Evolutionary conservation across 331 rosid species (phyloP).

Genomic region (Acacia pycnantha): DNA sequence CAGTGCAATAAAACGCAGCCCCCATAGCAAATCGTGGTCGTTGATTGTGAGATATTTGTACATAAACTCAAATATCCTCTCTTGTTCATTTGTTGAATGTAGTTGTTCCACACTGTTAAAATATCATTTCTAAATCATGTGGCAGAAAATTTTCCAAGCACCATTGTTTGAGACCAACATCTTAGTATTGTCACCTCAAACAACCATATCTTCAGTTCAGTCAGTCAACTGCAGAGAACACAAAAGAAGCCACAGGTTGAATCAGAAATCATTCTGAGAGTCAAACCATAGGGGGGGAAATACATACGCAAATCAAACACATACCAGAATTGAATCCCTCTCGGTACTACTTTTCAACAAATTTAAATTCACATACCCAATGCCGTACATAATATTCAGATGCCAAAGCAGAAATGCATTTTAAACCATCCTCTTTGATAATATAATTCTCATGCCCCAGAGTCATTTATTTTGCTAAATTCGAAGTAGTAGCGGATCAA

Average conservation of each 20-base stretch:
- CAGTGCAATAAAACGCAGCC: neutral
- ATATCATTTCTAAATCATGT: constrained; percentile 36
- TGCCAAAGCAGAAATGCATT: constrained; percentile 5
- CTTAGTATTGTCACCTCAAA: constrained; percentile 26
- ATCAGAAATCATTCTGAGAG: constrained; percentile 25
- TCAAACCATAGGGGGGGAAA: neutral
- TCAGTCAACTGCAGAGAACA: constrained; percentile 48
- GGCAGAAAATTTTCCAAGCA: constrained; percentile 28
- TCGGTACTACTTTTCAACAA: neutral
- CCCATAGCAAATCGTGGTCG: neutral
- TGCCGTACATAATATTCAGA: neutral
- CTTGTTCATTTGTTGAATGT: constrained; percentile 29
- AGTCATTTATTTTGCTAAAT: neutral
- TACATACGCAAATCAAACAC: neutral
- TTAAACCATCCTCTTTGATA: neutral
- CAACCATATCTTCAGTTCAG: constrained; percentile 25
- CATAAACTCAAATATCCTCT: constrained; percentile 35
- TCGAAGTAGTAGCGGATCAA: neutral
- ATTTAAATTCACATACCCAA: neutral
- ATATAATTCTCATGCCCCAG: constrained; percentile 15
- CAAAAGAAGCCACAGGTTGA: constrained; percentile 9
- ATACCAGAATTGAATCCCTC: neutral
- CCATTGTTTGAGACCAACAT: constrained; percentile 18
- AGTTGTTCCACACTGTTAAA: constrained; percentile 28
- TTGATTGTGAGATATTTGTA: constrained; percentile 26